Evolutionary conservation across 2,329 filamentous ascomycete genomes (phyloP), one percentile per base, ranked within the genome.

Genomic region (Aspergillus eucalypticola): DNA sequence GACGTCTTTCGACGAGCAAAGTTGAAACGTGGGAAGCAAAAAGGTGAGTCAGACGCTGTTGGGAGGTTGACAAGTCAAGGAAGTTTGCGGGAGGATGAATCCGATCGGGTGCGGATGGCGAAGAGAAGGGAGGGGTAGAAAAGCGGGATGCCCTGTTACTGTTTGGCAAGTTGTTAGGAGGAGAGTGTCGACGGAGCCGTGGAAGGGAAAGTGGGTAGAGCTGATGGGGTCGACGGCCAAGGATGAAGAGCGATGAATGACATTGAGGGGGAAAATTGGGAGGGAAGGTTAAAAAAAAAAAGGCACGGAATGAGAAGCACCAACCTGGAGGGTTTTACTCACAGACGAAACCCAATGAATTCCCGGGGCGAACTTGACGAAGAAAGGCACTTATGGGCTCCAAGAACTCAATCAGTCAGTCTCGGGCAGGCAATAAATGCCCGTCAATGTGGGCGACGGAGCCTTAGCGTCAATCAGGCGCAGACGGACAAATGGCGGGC

Each of bases 61-160:
- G 60, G 62, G 62, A 64, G 63, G 66, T 69, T 67, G 69, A 72
- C 67, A 71, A 73, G 65, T 69, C 72, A 73, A 73, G 73, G 73
- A 69, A 71, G 66, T 68, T 74, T 75, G 73, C 73, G 73, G 73
- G 64, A 65, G 54, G 66, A 64, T 61, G 58, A 60, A 66, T 62
- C 65, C 66, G 67, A 67, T 63, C 61, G 64, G 65, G 62, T 58
- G 66, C 61, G 66, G 65, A 60, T 58, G 44, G 60, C 50, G 46
- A 53, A 25, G 44, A 48, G 49, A 39, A 55, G 51, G 38, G 61
- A 59, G 55, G 53, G 53, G 57, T 60, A 59, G 42, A 58, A 59
- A 55, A 58, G 46, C 46, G 61, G 58, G 54, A 54, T 42, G 56
- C 29, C 38, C 46, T 53, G 64, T 49, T 44, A 23, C 29, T 51